Evolutionary conservation across 768 basidiomycete genomes (phyloP).

Genomic region (Rhodotorula taiwanensis): DNA sequence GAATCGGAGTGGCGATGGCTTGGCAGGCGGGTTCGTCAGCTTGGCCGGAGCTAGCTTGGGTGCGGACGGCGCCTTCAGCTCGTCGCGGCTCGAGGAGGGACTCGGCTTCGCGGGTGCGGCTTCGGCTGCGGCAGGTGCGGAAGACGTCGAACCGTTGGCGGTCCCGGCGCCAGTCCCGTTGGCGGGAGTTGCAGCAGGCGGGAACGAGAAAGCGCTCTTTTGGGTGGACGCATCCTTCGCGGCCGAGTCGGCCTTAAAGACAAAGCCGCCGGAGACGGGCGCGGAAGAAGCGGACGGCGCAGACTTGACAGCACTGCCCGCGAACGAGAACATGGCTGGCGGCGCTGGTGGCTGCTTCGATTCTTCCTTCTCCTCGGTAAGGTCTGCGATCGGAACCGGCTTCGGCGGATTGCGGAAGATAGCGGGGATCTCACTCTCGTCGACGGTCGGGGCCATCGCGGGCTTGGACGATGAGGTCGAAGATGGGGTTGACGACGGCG

Average conservation of each 20-base stretch:
- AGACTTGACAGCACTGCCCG: slow-evolving; percentile 4
- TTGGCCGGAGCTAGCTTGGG: slow-evolving; percentile 31
- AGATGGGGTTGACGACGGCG: background rate
- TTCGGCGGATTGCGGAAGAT: slow-evolving; percentile 16
- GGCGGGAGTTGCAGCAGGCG: slow-evolving; percentile 2
- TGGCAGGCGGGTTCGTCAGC: slow-evolving; percentile 27
- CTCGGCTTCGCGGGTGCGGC: background rate
- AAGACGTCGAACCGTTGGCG: background rate
- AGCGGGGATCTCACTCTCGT: slow-evolving; percentile 3
- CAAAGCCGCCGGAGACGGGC: slow-evolving; percentile 26
- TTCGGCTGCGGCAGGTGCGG: background rate
- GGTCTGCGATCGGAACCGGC: slow-evolving; percentile 6
- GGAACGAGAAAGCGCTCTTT: slow-evolving; percentile 35
- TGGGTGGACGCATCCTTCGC: slow-evolving; percentile 16
- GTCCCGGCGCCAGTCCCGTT: background rate
- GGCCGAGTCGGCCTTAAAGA: slow-evolving; percentile 20
- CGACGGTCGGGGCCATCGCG: background rate
- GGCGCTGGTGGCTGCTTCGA: slow-evolving; percentile 15
- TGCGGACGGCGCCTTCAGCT: slow-evolving; percentile 18
- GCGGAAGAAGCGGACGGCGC: background rate
- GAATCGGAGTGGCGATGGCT: slow-evolving; percentile 32
- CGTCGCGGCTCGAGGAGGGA: background rate
- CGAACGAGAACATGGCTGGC: slow-evolving; percentile 24
- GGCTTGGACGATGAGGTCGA: background rate
- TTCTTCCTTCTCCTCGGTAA: background rate